Evolutionary conservation across 805 yeast genomes (phyloP).

Genomic region (Blastobotrys muscicola): DNA sequence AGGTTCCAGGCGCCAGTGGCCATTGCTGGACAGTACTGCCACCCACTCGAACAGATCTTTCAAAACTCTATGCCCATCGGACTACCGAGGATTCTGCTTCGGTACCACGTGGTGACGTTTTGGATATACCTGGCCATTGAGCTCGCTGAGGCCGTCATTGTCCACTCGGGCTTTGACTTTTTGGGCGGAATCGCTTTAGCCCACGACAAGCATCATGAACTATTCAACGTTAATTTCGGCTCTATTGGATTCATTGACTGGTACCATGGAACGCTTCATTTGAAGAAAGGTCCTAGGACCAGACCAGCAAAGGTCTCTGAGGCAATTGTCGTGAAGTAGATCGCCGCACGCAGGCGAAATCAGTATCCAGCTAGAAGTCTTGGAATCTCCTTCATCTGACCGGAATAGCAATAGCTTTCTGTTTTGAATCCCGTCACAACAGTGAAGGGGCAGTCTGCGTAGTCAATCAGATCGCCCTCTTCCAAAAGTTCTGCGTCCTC

Average conservation of each 20-base stretch:
- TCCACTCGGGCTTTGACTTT: constrained; percentile 16
- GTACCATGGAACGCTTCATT: constrained; percentile 11
- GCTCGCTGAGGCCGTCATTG: constrained; percentile 12
- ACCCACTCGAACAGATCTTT: constrained; percentile 8
- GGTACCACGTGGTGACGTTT: constrained; percentile 7
- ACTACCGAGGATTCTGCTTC: constrained; percentile 9
- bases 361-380: too few relatives aligned
- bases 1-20: constrained; percentile 10
- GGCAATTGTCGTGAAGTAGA: too few relatives aligned
- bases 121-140: constrained; percentile 12
- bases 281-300: neutral
- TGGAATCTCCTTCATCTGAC: too few relatives aligned
- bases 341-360: too few relatives aligned
- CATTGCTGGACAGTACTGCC: constrained; percentile 8
- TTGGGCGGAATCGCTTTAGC: constrained; percentile 8
- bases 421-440: too few relatives aligned
- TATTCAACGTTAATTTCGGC: constrained; percentile 13
- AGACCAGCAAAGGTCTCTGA: too few relatives aligned
- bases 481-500: too few relatives aligned
- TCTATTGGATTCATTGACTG: constrained; percentile 13
- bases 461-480: too few relatives aligned
- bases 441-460: too few relatives aligned
- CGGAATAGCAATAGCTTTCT: too few relatives aligned
- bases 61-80: constrained; percentile 15
- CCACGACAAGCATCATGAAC: constrained; percentile 17